phyloP scores from a whole-genome alignment of 1,139 yeast species.

The Suhomyces taliae region DNA sequence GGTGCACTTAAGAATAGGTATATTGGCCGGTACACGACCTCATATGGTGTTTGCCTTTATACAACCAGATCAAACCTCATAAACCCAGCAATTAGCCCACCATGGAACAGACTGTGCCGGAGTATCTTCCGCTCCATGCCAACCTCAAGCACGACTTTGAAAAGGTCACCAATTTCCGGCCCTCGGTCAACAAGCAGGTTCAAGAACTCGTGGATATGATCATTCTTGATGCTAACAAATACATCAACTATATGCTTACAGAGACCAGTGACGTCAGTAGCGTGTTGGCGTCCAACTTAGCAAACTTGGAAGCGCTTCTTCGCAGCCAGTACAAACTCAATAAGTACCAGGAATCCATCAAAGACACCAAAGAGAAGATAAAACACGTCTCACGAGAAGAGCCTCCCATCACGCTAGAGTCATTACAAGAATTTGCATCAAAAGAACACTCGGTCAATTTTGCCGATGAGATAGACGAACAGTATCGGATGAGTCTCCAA shows the following conservation, averaged over 20 bases:
- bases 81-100: background rate
- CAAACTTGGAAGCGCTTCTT: slow-evolving; percentile 4
- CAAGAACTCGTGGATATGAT: slow-evolving; percentile 10
- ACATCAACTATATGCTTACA: slow-evolving; percentile 11
- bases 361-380: slow-evolving; percentile 10
- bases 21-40: too few species aligned
- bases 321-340: slow-evolving; percentile 1
- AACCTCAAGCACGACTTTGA: slow-evolving; percentile 13
- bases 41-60: too few species aligned
- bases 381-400: slow-evolving; percentile 9
- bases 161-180: slow-evolving; percentile 8
- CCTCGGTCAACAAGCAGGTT: slow-evolving; percentile 7
- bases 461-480: slow-evolving; percentile 12
- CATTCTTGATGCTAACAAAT: slow-evolving; percentile 8
- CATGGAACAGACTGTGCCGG: slow-evolving; percentile 8
- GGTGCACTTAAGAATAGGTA: too few species aligned
- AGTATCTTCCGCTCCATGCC: slow-evolving; percentile 15
- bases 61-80: background rate
- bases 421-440: slow-evolving; percentile 8
- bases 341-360: slow-evolving; percentile 8
- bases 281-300: slow-evolving; percentile 2
- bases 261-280: slow-evolving; percentile 6
- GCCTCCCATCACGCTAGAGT: slow-evolving; percentile 12
- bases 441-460: slow-evolving; percentile 12
- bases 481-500: slow-evolving; percentile 7